Evolutionary conservation across 768 basidiomycete species (phyloP).

Genomic region (Termitomyces sp.): DNA sequence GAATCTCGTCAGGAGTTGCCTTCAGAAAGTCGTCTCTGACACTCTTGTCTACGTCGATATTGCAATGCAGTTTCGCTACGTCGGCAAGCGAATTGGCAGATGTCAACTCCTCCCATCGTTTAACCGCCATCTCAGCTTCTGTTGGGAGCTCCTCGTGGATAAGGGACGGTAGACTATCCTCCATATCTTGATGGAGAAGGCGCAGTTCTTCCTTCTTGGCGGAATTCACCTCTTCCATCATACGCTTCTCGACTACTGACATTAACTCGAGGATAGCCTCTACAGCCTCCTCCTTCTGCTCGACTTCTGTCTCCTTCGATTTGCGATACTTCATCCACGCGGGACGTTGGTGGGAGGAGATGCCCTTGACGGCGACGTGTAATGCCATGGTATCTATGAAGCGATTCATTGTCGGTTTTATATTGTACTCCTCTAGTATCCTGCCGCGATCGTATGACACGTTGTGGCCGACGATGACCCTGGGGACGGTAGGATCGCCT

Average conservation of each 20-base stretch:
- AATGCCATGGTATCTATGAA: constrained; percentile 95
- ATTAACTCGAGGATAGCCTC: constrained; percentile 45
- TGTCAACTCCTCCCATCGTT: constrained; percentile 91
- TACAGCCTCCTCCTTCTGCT: constrained; percentile 58
- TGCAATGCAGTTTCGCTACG: constrained; percentile 87
- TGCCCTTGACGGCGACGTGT: constrained; percentile 90
- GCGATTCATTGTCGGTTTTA: constrained; percentile 62
- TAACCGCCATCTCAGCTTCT: constrained; percentile 27
- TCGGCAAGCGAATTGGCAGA: constrained; percentile 90
- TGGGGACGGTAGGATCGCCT: constrained; percentile 45
- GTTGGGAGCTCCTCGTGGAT: constrained; percentile 22
- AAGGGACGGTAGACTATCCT: constrained; percentile 27
- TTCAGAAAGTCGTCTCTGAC: constrained; percentile 75
- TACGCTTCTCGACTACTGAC: constrained; percentile 39
- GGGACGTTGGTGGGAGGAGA: constrained; percentile 91
- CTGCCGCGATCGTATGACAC: constrained; percentile 90
- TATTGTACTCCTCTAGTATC: constrained; percentile 75
- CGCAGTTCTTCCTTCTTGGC: constrained; percentile 38
- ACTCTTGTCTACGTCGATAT: constrained; percentile 72
- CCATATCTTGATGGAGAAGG: constrained; percentile 30
- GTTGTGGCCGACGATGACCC: constrained; percentile 88
- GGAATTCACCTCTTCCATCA: constrained; percentile 40
- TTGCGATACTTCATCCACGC: constrained; percentile 89
- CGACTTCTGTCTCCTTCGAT: constrained; percentile 47
- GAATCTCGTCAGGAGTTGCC: constrained; percentile 57